Percentiles rank a stretch among this genome's conserved stretches.
Conservation (phyloP, 352 stramenopile species). For the Phytophthora citricola region DNA sequence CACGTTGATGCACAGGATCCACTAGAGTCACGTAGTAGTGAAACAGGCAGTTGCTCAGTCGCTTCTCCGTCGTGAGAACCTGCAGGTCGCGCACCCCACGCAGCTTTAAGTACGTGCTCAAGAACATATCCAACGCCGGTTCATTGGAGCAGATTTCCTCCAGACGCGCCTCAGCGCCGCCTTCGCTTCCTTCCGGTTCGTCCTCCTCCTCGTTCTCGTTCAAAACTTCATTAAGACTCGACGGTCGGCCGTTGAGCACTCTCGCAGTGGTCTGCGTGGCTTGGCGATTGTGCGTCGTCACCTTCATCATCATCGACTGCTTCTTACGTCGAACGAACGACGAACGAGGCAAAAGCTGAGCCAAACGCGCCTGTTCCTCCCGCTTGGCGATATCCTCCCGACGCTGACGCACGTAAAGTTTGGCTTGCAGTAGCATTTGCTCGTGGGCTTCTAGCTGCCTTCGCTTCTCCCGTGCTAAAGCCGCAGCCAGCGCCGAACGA, state of each 20-base stretch:
- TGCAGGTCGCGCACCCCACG: constrained; percentile 56
- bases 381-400: constrained; percentile 64
- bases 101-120: constrained; percentile 60
- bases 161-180: constrained; percentile 33
- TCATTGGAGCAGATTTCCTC: constrained; percentile 66
- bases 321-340: constrained; percentile 75
- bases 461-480: constrained; percentile 51
- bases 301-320: constrained; percentile 74
- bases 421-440: constrained; percentile 41
- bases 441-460: constrained; percentile 44
- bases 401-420: constrained; percentile 50
- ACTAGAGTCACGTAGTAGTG: constrained; percentile 71
- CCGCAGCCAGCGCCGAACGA: constrained; percentile 46
- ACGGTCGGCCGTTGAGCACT: constrained; percentile 8
- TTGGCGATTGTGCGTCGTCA: constrained; percentile 36
- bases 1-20: constrained; percentile 51
- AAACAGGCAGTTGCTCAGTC: constrained; percentile 71
- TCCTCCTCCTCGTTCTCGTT: constrained; percentile 28
- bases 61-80: constrained; percentile 61
- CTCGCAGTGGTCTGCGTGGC: constrained; percentile 13
- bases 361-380: constrained; percentile 61
- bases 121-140: constrained; percentile 61
- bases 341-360: constrained; percentile 65
- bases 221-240: constrained; percentile 19
- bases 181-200: constrained; percentile 28